Evolutionary conservation across 208 protist species (phyloP), one percentile per base, ranked within the genome.

Genomic region (Naegleria lovaniensis): DNA sequence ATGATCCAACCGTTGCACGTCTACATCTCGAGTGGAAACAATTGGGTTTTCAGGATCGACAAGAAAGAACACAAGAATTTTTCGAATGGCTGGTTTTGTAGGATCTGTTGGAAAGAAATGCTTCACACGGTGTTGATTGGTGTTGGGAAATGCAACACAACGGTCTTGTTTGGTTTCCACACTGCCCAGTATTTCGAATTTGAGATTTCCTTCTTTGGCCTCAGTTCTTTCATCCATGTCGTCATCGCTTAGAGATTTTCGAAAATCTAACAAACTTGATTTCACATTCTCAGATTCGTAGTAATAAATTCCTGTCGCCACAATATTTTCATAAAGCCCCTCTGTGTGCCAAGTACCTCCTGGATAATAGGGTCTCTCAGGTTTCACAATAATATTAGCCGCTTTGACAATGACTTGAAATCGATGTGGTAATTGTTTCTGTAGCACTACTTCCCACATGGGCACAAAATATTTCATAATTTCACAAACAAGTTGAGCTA

Each of bases 281-380:
- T 36, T 51, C 3, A 94, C 90, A 52, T 92, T 91, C 25, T 93
- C 58, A n/a, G 19, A 39, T 22, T 90, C 39, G 41, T 83, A 92
- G 92, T 94, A 93, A 76, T 94, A 94, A 79, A 94, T 94, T 40
- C 93, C 92, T 41, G 89, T 90, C 3, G 92, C 92, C 0, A 94
- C 83, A 75, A 94, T 94, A 40, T 91, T 6, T 52, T 94, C 93
- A 5, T 43, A 0, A 90, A 94, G 93, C 39, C 93, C 93, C 76
- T 94, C 93, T 38, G 93, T 90, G 89, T 94, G 93, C 93, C 93
- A 94, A 36, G 83, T 52, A 41, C 93, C 93, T n/a, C 91, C 92
- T 19, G 59, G 55, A 75, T 92, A 94, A 3, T 19, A 43, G 13
- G 4, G 3, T 58, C 91, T 19, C 9, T 91, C 92, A 1, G 90